Conservation (phyloP, 768 basidiomycete genomes). For the Brasilioporus rufonigricans region DNA sequence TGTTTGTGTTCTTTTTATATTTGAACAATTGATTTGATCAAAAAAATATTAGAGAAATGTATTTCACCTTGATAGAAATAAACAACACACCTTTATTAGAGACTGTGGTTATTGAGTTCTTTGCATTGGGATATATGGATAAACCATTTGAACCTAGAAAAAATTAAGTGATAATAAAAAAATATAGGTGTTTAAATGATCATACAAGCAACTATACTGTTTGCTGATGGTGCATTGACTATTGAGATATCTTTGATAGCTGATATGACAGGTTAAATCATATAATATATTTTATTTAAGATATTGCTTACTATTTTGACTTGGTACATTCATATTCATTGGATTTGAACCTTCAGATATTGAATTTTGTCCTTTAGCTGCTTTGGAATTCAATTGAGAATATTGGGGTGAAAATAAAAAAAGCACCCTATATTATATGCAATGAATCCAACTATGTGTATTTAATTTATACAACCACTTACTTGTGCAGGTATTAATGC, state of each 20-base stretch:
- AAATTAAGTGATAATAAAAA: neutral
- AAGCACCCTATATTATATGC: neutral
- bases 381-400: neutral
- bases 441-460: fast-evolving
- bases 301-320: neutral
- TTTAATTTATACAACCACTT: neutral
- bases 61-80: neutral
- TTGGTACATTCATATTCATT: neutral
- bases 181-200: neutral
- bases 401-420: neutral
- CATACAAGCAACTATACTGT: neutral
- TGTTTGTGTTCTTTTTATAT: neutral
- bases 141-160: neutral
- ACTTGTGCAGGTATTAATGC: neutral
- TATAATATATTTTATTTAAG: neutral
- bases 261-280: neutral
- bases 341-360: neutral
- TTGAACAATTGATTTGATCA: neutral
- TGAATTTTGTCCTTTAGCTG: neutral
- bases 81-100: neutral
- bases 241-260: neutral
- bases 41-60: neutral
- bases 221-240: too few relatives aligned
- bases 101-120: neutral
- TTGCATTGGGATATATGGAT: neutral